Base-by-base conservation (phyloP, 1,139 yeast species). In the Arxiozyma slooffiae region DNA sequence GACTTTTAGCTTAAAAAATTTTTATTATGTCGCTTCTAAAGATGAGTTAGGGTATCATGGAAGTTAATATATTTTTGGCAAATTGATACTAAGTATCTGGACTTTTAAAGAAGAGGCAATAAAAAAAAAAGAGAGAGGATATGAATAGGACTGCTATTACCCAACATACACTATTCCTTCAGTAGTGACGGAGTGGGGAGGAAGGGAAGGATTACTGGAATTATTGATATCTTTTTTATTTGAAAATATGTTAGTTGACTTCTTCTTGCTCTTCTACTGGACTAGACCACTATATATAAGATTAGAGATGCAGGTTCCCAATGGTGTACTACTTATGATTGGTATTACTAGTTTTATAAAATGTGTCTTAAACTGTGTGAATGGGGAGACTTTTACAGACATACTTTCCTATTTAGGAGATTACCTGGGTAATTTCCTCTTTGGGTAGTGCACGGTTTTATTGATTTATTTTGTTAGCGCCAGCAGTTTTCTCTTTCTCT, bases 81-180 rank as follows among this genome's bases (percentile, higher is more conserved):
- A 7, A n/a, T 30, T 30, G 36, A 11, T 30, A 30, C 4, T 30
- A n/a, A 30, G 6, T 30, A 30, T 14, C 14, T 11, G n/a, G 14
- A 30, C 36, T 6, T 30, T 30, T 14, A 30, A 30, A 30, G 36
- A 30, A 14, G n/a, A n/a, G n/a, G 16, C 11, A 30, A 30, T 30
- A 14, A 14, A 14, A 14, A 30, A 2, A 17, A 38, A 34, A 36
- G 16, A 26, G 20, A 67, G 11, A 11, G 36, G n/a, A n/a, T n/a
- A n/a, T n/a, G n/a, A n/a, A n/a, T n/a, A 14, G 36, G 36, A 14
- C 7, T 30, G 21, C 20, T 34, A 21, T 42, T 34, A 24, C 37
- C 23, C 20, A 20, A 24, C 18, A 30, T 18, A 7, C 38, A 20
- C 9, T 16, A 30, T 18, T 21, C 37, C 38, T 4, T 16, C 38